phyloP scores from a whole-genome alignment of 768 basidiomycete genomes.

The Grammothele lineata region DNA sequence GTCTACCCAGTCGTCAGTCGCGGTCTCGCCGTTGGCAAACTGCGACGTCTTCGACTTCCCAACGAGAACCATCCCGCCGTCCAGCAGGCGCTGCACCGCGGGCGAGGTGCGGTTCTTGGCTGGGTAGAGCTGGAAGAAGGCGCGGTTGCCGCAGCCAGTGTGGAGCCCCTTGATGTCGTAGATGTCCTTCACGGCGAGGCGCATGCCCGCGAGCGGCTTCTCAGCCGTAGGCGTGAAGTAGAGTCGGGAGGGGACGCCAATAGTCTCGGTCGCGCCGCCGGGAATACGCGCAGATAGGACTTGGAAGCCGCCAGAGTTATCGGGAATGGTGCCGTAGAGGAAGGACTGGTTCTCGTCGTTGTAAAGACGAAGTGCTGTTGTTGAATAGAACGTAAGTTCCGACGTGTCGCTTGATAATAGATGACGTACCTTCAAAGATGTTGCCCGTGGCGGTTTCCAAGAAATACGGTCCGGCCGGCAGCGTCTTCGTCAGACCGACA shows the following conservation, averaged over 20 bases:
- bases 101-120: constrained; percentile 34
- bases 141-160: constrained; percentile 35
- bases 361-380: constrained; percentile 33
- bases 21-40: constrained; percentile 43
- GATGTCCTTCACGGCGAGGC: constrained; percentile 48
- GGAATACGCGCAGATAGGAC: constrained; percentile 20
- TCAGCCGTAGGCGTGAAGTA: constrained; percentile 28
- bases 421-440: constrained; percentile 22
- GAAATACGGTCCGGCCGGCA: constrained; percentile 26
- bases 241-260: constrained; percentile 49
- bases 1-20: constrained; percentile 31
- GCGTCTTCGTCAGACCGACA: constrained; percentile 7
- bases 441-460: constrained; percentile 19
- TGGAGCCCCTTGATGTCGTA: constrained; percentile 34
- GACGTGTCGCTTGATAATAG: too few species aligned
- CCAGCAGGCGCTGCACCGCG: constrained; percentile 41
- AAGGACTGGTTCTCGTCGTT: constrained; percentile 42
- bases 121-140: constrained; percentile 32
- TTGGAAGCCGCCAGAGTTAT: constrained; percentile 28
- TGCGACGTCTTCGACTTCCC: constrained; percentile 53
- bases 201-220: constrained; percentile 38
- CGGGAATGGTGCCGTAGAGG: constrained; percentile 39
- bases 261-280: constrained; percentile 26
- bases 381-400: too few species aligned
- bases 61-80: constrained; percentile 46